Evolutionary conservation across 2,329 filamentous ascomycete species (phyloP).

Genomic region (Orbilia ellipsospora): DNA sequence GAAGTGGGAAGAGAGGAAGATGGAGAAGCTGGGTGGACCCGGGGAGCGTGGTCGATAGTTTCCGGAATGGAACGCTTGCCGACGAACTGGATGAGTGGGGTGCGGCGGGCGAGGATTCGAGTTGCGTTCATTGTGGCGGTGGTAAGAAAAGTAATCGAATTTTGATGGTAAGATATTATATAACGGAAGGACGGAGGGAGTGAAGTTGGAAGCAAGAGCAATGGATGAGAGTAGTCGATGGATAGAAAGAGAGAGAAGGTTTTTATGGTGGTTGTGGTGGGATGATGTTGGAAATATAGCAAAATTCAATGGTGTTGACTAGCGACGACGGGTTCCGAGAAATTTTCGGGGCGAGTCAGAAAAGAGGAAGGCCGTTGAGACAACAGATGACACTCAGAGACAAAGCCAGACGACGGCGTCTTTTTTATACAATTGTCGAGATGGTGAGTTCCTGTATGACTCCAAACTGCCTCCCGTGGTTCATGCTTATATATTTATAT

Average conservation of each 20-base stretch:
- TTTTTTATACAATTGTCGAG: conserved; percentile 18
- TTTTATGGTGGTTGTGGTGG: conserved; percentile 2
- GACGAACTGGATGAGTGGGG: conserved; percentile 72
- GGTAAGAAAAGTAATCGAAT: not conserved
- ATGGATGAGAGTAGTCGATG: not conserved
- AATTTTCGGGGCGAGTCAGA: conserved; percentile 38
- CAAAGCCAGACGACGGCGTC: conserved; percentile 24
- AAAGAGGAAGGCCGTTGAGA: conserved; percentile 1
- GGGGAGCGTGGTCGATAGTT: conserved; percentile 76
- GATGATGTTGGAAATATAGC: conserved; percentile 14
- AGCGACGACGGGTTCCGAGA: conserved; percentile 41
- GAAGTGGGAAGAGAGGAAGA: conserved; percentile 73
- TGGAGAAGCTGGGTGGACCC: conserved; percentile 78
- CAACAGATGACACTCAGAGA: too few relatives aligned
- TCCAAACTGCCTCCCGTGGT: not conserved
- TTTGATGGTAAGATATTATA: not conserved
- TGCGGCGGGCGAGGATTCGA: conserved; percentile 70
- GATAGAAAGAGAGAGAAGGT: not conserved
- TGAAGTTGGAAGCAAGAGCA: not conserved
- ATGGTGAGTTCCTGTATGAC: not conserved
- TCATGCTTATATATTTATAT: conserved; percentile 5
- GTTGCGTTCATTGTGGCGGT: conserved; percentile 68
- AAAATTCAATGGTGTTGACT: conserved; percentile 6
- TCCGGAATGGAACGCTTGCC: conserved; percentile 74
- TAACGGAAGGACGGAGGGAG: not conserved